A percentile compares a stretch with the other conserved stretches of the same genome.
Evolutionary conservation across 805 yeast genomes (phyloP).

Genomic region (Wickerhamiella spandovensis): DNA sequence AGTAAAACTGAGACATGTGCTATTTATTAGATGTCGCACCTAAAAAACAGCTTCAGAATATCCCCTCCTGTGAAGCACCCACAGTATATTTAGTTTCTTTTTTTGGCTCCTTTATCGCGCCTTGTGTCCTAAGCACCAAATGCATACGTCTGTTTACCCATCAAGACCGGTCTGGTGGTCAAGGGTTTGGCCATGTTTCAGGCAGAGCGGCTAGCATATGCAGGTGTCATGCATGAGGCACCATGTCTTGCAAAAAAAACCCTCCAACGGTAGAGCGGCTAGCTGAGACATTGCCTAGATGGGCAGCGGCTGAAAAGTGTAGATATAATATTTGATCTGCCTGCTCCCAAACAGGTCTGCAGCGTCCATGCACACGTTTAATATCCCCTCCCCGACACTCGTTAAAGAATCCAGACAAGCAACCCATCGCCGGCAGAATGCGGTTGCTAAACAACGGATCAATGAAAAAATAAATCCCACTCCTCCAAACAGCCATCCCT

Average conservation of each 20-base stretch:
- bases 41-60: too few species aligned
- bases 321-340: background rate
- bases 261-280: background rate
- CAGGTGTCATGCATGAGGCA: background rate
- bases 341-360: background rate
- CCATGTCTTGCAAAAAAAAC: background rate
- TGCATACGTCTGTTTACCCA: too few species aligned
- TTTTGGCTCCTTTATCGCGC: too few species aligned
- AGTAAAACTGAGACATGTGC: background rate
- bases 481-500: background rate
- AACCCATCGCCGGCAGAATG: background rate
- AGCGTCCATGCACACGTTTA: background rate
- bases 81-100: too few species aligned
- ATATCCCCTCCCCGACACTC: background rate
- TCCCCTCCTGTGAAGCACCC: too few species aligned
- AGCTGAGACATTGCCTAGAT: background rate
- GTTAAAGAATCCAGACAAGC: background rate
- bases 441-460: background rate
- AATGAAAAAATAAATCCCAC: background rate
- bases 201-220: background rate
- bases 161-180: background rate
- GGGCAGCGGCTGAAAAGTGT: background rate
- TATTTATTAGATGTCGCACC: background rate
- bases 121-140: too few species aligned
- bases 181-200: background rate